Conservation (phyloP, 495 filamentous ascomycete genomes). For the Penicillium mononematosum region DNA sequence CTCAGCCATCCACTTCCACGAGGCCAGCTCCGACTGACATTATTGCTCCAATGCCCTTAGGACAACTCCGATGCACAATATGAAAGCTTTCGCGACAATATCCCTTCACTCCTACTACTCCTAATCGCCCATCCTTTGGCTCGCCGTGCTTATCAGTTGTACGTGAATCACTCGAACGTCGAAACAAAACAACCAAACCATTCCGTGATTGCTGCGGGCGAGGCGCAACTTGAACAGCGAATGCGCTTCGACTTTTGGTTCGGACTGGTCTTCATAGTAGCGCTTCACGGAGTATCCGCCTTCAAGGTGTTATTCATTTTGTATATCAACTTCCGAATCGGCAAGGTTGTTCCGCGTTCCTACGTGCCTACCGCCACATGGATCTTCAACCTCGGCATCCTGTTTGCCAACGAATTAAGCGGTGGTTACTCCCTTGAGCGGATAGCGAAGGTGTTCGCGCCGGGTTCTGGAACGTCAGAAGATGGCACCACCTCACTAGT, state of each 20-base stretch:
- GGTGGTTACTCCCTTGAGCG: conserved; percentile 69
- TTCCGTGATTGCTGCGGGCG: conserved; percentile 50
- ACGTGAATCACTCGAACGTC: conserved; percentile 19
- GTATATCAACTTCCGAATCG: conserved; percentile 76
- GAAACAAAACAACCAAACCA: conserved; percentile 17
- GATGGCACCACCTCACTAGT: conserved; percentile 42
- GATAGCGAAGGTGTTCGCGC: conserved; percentile 55
- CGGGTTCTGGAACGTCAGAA: conserved; percentile 22
- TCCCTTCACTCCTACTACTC: conserved; percentile 73
- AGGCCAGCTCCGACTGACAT: conserved; percentile 11
- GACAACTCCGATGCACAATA: conserved; percentile 93
- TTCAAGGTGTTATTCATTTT: conserved; percentile 80
- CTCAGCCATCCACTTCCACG: not conserved
- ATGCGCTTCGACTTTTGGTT: conserved; percentile 82
- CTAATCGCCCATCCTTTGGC: conserved; percentile 74
- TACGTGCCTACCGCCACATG: conserved; percentile 78
- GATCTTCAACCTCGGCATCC: conserved; percentile 81
- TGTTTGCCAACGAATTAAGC: conserved; percentile 89
- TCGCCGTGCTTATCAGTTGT: conserved; percentile 64
- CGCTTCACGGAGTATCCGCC: conserved; percentile 80
- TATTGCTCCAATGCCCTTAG: conserved; percentile 36
- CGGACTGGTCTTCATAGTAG: conserved; percentile 71
- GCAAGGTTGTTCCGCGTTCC: conserved; percentile 61
- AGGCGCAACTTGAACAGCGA: conserved; percentile 71
- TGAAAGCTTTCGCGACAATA: conserved; percentile 77